Conservation (phyloP, 2,329 filamentous ascomycete genomes). For the Penicillium thymicola region DNA sequence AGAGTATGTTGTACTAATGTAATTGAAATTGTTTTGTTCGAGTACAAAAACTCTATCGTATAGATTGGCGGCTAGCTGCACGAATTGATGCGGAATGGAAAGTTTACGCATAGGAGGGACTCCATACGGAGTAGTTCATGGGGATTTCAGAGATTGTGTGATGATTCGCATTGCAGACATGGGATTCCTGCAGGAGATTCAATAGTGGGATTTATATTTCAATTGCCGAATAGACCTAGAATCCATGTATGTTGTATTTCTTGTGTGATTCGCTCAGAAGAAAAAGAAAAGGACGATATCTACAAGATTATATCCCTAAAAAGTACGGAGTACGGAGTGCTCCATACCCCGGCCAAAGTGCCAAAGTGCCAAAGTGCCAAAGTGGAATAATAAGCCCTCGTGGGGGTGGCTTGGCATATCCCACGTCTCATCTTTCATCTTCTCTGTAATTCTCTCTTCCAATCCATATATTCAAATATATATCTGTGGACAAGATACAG, state of each 20-base stretch:
- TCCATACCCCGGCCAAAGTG: background rate
- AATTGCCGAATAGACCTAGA: background rate
- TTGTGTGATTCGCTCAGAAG: conserved; percentile 1
- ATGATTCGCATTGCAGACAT: conserved; percentile 8
- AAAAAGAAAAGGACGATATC: background rate
- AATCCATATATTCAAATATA: background rate
- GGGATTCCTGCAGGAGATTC: conserved; percentile 1
- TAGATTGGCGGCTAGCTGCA: background rate
- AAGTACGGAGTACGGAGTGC: background rate
- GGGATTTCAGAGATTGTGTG: background rate
- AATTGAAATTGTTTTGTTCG: background rate
- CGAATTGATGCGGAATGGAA: background rate
- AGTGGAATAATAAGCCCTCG: background rate
- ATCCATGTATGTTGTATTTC: background rate
- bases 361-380: too few species aligned
- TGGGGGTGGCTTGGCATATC: conserved; percentile 1
- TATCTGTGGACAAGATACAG: background rate
- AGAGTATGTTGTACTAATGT: background rate
- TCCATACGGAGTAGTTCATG: background rate
- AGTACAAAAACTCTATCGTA: background rate
- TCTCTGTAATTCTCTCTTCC: background rate
- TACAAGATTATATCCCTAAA: background rate
- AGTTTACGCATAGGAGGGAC: background rate
- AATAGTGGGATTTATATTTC: background rate
- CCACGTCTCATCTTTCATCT: background rate